Base-by-base conservation (phyloP, 2,329 filamentous ascomycete genomes). In the Phialophora verrucosa region DNA sequence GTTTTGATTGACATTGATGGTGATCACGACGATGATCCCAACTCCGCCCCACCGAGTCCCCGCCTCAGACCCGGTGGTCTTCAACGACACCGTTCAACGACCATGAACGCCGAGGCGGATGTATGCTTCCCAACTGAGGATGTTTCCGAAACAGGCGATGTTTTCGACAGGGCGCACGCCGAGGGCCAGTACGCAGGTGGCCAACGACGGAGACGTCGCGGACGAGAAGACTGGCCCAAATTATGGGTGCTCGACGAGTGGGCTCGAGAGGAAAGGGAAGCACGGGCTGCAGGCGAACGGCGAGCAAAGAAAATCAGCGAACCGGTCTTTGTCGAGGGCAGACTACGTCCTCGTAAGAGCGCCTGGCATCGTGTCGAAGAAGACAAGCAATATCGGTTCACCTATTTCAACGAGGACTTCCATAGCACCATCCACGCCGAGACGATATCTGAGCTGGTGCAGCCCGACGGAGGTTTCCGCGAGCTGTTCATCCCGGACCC, bases 381-480 rank as follows among this genome's bases (percentile, higher is more conserved):
- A 67, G 94, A 97, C 70, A 88, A 90, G 0, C 95, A 95, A 0
- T 98, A 96, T 77, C 87, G 95, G 29, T 99, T 97, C 77, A 98
- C 95, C 0, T 99, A 99, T 78, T 99, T 99, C 84, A 98, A 98
- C 77, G 95, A 98, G 76, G 92, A 97, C 69, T 92, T 98, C 63
- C 90, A 92, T 74, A 96, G 91, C 77, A 99, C 95, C 0, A 96
- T 99, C 68, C 95, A 99, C 78, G 95, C 93, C 67, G 92, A 96
- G 78, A 95, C 91, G 0, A 97, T 99, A 64, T 96, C 93, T 2
- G 95, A 97, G 76, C 85, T 99, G 23, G 86, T 96, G 8, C 93
- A 97, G 72, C 89, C 91, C 0, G 95, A 92, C 5, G 86, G 89
- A 67, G 91, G 87, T 51, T 99, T 99, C 76, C 85, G 85, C 66